Evolutionary conservation across 23 red algal species (phyloP).

Genomic region (Gracilaria caudata): DNA sequence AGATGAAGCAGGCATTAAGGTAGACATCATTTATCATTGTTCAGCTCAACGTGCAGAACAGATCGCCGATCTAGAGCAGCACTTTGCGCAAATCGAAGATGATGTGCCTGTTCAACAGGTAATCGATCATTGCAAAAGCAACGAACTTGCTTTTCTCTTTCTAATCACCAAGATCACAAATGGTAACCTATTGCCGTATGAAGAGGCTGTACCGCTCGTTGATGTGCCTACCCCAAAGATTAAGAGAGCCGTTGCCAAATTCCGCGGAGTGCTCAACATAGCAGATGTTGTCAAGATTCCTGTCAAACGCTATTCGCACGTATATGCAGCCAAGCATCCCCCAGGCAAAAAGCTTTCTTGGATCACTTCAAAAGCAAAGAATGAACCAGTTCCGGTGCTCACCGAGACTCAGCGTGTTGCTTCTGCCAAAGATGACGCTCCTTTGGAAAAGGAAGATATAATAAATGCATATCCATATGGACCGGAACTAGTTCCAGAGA

Average conservation of each 20-base stretch:
- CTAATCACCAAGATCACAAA: conserved; percentile 17
- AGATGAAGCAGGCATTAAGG: conserved; percentile 13
- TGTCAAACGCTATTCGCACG: conserved; percentile 44
- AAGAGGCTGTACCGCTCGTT: conserved; percentile 41
- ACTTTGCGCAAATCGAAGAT: neutral
- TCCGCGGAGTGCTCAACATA: conserved; percentile 52
- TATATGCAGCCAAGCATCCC: conserved; percentile 10
- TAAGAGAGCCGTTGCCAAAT: conserved; percentile 46
- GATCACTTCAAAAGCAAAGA: conserved; percentile 8
- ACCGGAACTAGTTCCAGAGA: conserved; percentile 46
- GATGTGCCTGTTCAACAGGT: neutral
- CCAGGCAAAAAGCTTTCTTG: conserved; percentile 39
- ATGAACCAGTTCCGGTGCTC: conserved; percentile 30
- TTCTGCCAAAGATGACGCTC: conserved; percentile 52
- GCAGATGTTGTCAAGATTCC: conserved; percentile 47
- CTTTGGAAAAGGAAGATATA: conserved; percentile 5
- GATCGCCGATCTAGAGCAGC: conserved; percentile 14
- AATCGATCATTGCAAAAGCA: neutral
- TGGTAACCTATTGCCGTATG: conserved; percentile 11
- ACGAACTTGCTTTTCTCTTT: conserved; percentile 22
- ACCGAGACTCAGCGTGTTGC: conserved; percentile 55
- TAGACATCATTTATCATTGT: conserved; percentile 45
- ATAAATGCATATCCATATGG: conserved; percentile 53
- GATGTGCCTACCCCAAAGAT: conserved; percentile 37
- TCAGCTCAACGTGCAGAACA: neutral